Evolutionary conservation across 768 basidiomycete species (phyloP).

Genomic region (Phaeotremella skinneri): DNA sequence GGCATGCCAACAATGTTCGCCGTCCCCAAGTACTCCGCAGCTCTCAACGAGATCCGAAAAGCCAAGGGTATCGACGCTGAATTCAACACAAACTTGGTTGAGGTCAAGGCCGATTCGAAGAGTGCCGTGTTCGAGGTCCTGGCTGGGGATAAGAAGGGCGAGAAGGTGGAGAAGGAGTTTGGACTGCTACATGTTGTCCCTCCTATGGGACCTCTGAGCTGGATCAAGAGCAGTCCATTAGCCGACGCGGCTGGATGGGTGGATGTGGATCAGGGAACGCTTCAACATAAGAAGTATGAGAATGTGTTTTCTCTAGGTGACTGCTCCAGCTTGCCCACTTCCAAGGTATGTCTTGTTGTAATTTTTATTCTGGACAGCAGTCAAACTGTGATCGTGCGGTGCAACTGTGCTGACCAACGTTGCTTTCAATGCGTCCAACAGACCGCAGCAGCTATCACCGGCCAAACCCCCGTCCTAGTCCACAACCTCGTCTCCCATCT

Average conservation of each 20-base stretch:
- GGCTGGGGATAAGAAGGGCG: constrained; percentile 59
- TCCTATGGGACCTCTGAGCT: constrained; percentile 84
- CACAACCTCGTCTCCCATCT: constrained; percentile 80
- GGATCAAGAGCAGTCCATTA: constrained; percentile 57
- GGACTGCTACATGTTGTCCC: constrained; percentile 81
- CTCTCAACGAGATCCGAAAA: constrained; percentile 70
- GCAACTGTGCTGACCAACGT: neutral
- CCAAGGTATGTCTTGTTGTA: constrained; percentile 57
- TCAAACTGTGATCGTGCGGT: neutral
- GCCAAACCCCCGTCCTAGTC: constrained; percentile 82
- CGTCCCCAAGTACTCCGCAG: constrained; percentile 93
- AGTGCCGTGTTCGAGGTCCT: constrained; percentile 80
- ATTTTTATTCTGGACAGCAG: neutral
- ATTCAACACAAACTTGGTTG: constrained; percentile 78
- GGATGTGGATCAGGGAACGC: constrained; percentile 72
- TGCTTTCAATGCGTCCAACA: neutral
- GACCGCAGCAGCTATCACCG: constrained; percentile 90
- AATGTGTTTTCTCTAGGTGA: constrained; percentile 94
- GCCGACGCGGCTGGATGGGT: constrained; percentile 86
- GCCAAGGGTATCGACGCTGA: constrained; percentile 75
- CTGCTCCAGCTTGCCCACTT: constrained; percentile 84
- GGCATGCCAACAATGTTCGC: constrained; percentile 95
- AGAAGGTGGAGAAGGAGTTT: constrained; percentile 68
- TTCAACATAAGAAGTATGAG: constrained; percentile 76
- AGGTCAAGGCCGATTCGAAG: constrained; percentile 67